Percentiles rank a stretch among this genome's conserved stretches.
Evolutionary conservation across 768 basidiomycete genomes (phyloP).

Genomic region (Rhodotorula diobovata): DNA sequence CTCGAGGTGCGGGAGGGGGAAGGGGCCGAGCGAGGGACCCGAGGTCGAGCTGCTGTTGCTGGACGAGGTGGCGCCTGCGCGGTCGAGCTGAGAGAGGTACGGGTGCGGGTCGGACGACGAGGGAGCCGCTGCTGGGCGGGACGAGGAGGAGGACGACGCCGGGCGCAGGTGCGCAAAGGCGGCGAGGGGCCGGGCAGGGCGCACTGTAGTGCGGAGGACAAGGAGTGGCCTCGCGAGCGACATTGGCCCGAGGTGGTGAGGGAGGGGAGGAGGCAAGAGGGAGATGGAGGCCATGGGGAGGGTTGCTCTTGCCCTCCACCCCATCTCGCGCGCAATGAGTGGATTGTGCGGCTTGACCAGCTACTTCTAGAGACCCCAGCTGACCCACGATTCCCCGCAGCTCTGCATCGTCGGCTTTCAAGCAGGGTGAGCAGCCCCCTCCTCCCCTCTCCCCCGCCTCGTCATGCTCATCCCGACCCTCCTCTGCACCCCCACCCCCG

Average conservation of each 20-base stretch:
- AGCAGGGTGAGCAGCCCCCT: not conserved
- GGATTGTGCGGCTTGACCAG: not conserved
- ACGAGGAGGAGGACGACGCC: not conserved
- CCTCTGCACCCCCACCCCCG: not conserved
- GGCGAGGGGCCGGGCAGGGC: no score
- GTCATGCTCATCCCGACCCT: not conserved
- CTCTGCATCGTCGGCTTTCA: not conserved
- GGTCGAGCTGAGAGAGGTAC: slow-evolving; percentile 11
- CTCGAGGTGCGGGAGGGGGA: slow-evolving; percentile 24
- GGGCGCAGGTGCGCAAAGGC: no score
- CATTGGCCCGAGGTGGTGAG: not conserved
- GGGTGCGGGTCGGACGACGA: slow-evolving; percentile 7
- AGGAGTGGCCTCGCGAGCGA: not conserved
- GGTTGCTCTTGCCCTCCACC: no score
- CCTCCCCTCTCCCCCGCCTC: not conserved
- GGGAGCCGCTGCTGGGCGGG: not conserved
- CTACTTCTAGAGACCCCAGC: no score
- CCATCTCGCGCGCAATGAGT: not conserved
- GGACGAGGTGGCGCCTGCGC: not conserved
- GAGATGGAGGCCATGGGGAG: not conserved
- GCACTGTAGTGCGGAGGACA: not conserved
- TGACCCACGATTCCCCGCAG: not conserved
- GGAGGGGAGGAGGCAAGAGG: not conserved
- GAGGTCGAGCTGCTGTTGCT: not conserved
- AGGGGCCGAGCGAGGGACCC: slow-evolving; percentile 18